Base-by-base conservation (phyloP, 768 basidiomycete genomes). In the Lactifluus subvellereus region DNA sequence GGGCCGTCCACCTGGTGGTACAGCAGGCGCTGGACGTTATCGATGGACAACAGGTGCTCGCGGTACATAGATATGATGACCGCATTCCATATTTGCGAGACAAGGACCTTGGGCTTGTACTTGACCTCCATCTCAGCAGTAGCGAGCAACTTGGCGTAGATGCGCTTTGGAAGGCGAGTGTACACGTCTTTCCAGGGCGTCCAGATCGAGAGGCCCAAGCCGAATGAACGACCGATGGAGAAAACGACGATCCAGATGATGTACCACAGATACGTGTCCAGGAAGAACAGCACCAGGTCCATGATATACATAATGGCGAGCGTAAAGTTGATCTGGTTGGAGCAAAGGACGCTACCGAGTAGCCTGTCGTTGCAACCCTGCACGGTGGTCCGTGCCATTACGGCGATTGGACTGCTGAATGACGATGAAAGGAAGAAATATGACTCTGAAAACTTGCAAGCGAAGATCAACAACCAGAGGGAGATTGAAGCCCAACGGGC, bases 11-110 rank as follows among this genome's bases (percentile, higher is more conserved):
- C 89, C 76, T 99, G 97, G 73, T 99, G 97, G 72, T 99, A 98
- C 38, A 98, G 82, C 20, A 99, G 82, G 57, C 95, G 89, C 73
- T 99, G 97, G 51, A 99, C 97, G 70, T 99, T 94, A 69, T 98
- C 94, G 71, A 99, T 99, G 66, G 94, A 96, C 43, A 99, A 80
- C 54, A 99, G 79, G 76, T 99, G 97, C 71, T 99, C 97, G 69
- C 97, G 88, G 75, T 99, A 99, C 97, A 99, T 99, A 59, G 96
- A 98, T 66, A 99, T 99, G 75, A 99, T 96, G 76, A 98, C 82
- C 50, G 97, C 97, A 74, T 99, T 99, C 97, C 97, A 99, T 35
- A 99, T 88, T 77, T 99, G 97, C 20, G 95, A 98, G 45, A 99
- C 97, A 35, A 99, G 83, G 59, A 99, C 88, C 82, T 99, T 99